phyloP scores from a whole-genome alignment of 495 filamentous ascomycete species.

The Parachaetomium inaequale region DNA sequence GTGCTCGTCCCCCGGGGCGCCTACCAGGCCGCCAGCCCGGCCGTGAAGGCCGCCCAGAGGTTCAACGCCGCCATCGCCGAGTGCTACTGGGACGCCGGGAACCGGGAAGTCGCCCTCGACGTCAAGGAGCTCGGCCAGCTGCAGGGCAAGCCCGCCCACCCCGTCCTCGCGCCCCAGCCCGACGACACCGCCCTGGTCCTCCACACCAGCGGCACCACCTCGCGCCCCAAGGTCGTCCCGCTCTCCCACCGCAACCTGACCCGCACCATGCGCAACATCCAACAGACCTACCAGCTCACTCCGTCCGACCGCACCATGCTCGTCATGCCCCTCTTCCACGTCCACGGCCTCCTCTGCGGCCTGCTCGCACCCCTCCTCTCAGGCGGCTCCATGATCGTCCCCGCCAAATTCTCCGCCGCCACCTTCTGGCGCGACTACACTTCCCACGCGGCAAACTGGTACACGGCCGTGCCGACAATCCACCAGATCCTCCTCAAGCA shows the following conservation, averaged over 20 bases:
- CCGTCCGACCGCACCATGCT: conserved; percentile 69
- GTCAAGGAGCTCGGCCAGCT: conserved; percentile 70
- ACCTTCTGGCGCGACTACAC: conserved; percentile 78
- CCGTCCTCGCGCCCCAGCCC: conserved; percentile 54
- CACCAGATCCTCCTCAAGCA: conserved; percentile 80
- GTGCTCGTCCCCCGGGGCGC: conserved; percentile 69
- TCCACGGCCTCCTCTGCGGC: conserved; percentile 76
- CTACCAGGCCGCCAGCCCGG: conserved; percentile 57
- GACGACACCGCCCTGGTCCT: conserved; percentile 68
- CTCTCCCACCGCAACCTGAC: conserved; percentile 76
- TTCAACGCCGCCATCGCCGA: conserved; percentile 77
- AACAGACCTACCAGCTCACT: conserved; percentile 66
- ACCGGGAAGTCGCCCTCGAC: conserved; percentile 63
- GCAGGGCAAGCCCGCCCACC: conserved; percentile 45
- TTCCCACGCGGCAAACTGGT: conserved; percentile 74
- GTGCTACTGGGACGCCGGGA: conserved; percentile 64
- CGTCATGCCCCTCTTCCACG: conserved; percentile 91
- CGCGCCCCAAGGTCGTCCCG: conserved; percentile 76
- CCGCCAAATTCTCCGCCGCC: conserved; percentile 70
- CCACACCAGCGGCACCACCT: conserved; percentile 74
- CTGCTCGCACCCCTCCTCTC: conserved; percentile 70
- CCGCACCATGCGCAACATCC: conserved; percentile 62
- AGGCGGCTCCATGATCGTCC: conserved; percentile 71
- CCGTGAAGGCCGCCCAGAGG: conserved; percentile 68
- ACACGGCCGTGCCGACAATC: conserved; percentile 83